phyloP scores from a whole-genome alignment of 257 asterid genomes.

The Buddleja alternifolia region DNA sequence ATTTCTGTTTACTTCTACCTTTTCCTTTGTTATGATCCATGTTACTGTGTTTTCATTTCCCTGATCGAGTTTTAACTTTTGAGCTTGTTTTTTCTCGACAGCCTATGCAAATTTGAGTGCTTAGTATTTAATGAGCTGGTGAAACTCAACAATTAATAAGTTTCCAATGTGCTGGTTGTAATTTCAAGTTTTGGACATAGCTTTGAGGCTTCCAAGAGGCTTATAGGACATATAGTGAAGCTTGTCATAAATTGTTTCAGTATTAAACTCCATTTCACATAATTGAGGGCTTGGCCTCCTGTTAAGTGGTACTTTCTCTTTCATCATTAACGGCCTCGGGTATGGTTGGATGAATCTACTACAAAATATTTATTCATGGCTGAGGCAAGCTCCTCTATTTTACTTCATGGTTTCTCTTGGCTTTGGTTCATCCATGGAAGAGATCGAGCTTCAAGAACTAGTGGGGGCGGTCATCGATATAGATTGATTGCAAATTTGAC shows the following conservation, averaged over 20 bases:
- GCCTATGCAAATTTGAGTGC: constrained; percentile 11
- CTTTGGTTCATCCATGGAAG: background rate
- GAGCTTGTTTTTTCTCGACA: constrained; percentile 9
- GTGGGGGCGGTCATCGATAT: background rate
- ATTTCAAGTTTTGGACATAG: constrained; percentile 17
- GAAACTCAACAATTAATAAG: background rate
- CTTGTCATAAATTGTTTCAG: background rate
- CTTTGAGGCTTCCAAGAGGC: constrained; percentile 12
- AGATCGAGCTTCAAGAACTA: background rate
- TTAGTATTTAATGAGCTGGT: constrained; percentile 1
- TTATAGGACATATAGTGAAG: constrained; percentile 5
- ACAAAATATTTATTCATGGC: background rate
- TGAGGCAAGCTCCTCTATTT: background rate
- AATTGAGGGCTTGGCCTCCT: constrained; percentile 3
- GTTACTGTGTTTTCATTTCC: constrained; percentile 4
- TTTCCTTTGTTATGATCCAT: constrained; percentile 7
- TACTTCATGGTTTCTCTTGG: background rate
- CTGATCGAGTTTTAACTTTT: constrained; percentile 8
- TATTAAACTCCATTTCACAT: background rate
- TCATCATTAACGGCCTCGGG: constrained; percentile 2
- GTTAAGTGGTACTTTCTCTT: background rate
- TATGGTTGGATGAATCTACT: constrained; percentile 6
- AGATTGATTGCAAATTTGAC: background rate
- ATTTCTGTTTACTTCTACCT: constrained; percentile 13
- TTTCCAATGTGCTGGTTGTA: background rate